A percentile compares a stretch with the other conserved stretches of the same genome.
phyloP scores from a whole-genome alignment of 305 asterid species.

The Stenogyne calaminthoides region DNA sequence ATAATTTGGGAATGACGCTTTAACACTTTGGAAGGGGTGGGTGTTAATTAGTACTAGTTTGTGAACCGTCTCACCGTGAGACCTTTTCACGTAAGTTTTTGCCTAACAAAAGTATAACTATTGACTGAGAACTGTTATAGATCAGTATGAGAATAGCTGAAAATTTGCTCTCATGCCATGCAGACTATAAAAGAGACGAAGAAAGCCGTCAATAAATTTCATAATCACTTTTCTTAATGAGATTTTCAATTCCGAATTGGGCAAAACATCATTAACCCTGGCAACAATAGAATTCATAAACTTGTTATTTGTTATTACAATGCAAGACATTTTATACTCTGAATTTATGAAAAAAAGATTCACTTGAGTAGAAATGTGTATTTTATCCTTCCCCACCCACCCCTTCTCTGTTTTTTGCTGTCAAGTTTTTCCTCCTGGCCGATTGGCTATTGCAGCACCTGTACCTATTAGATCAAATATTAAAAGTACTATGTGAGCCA shows the following conservation, averaged over 20 bases:
- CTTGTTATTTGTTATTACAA: constrained; percentile 1
- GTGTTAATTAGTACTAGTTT: too few relatives aligned
- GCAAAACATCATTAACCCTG: background rate
- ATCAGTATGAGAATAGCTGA: background rate
- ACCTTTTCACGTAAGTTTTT: too few relatives aligned
- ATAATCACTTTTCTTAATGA: background rate
- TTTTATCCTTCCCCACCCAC: background rate
- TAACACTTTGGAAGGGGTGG: too few relatives aligned
- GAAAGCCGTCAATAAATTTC: background rate
- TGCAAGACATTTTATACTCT: background rate
- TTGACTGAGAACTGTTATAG: constrained; percentile 7
- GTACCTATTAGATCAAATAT: background rate
- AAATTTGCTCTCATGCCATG: background rate
- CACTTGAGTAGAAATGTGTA: background rate
- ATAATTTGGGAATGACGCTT: too few relatives aligned
- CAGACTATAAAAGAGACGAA: background rate
- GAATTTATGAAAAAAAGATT: background rate
- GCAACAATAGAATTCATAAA: background rate
- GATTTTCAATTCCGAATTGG: background rate
- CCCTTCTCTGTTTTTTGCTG: background rate
- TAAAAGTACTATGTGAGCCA: background rate
- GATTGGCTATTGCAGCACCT: background rate
- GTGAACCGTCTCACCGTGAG: too few relatives aligned
- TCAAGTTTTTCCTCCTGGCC: background rate
- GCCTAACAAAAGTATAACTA: background rate